Evolutionary conservation across 768 basidiomycete species (phyloP), one percentile per base, ranked within the genome.

Genomic region (Sistotremastrum suecicum): DNA sequence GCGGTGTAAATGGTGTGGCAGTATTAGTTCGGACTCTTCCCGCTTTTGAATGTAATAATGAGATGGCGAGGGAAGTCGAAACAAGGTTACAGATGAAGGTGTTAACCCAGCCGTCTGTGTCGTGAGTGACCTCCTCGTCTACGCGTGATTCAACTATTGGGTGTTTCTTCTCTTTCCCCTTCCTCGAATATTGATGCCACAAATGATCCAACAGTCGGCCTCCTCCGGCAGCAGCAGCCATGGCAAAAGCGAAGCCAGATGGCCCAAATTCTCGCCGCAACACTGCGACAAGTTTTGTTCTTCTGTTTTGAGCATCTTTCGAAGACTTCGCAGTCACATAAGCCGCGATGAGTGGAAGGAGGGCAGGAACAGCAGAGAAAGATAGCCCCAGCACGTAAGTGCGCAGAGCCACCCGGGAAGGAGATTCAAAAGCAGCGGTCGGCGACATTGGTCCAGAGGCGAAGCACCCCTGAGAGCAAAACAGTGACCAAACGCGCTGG

Each of bases 191-290:
- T 32, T 35, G 10, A 8, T 36, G 34, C 73, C 71, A 78, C 7
- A 75, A 45, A 32, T 64, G 62, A 43, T 67, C 66, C 12, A 86
- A 55, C 34, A 67, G 62, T 32, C 71, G 68, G 3, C 83, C 83
- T 5, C 83, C 84, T 0, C 71, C 81, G 4, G 83, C 66, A 10
- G 76, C 71, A 5, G 74, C 54, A 0, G 82, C 75, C 45, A 84
- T 71, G 31, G 80, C 72, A 46, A 73, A 79, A 5, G 85, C 79
- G 58, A 87, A 83, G 9, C 82, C 76, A 46, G 74, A 75, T 35
- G 68, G 50, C 5, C 71, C 68, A 7, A 83, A 58, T 54, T 86
- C 82, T 37, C 73, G 70, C 45, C 54, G 62, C 6, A 87, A 59
- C 8, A 76, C 20, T 20, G 20, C 20, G 20, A 20, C 20, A 20